phyloP scores from a whole-genome alignment of 2,329 filamentous ascomycete species.

The Sclerotiophoma versabilis region DNA sequence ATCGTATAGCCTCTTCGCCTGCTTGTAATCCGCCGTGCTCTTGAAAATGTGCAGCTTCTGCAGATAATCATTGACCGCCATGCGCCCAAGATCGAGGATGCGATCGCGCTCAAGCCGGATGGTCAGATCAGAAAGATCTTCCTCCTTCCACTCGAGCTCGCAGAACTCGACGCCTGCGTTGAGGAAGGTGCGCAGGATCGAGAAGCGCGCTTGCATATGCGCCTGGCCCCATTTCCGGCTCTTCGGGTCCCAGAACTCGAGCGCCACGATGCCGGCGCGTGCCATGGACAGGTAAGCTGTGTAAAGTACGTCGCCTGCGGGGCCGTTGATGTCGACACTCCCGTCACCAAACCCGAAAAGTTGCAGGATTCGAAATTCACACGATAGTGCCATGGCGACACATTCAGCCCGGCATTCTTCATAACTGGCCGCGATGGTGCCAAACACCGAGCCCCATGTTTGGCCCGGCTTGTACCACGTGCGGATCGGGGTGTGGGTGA shows the following conservation, averaged over 20 bases:
- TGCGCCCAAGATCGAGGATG: constrained; percentile 82
- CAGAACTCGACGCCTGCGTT: constrained; percentile 87
- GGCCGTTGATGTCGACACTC: constrained; percentile 71
- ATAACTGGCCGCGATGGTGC: constrained; percentile 83
- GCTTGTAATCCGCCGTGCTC: constrained; percentile 81
- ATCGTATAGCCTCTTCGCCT: constrained; percentile 80
- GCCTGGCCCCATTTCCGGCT: constrained; percentile 86
- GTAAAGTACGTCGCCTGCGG: constrained; percentile 87
- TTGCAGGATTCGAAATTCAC: constrained; percentile 85
- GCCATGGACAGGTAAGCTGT: constrained; percentile 93
- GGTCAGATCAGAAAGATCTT: constrained; percentile 79
- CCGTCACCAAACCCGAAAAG: constrained; percentile 93
- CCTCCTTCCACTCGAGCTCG: constrained; percentile 75
- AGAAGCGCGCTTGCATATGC: constrained; percentile 90
- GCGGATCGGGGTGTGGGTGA: constrained; percentile 77
- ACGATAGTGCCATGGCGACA: constrained; percentile 88
- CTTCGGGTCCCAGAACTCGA: constrained; percentile 96
- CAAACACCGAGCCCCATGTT: constrained; percentile 94
- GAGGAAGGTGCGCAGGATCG: constrained; percentile 84
- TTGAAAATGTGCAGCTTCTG: constrained; percentile 95
- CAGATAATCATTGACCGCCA: constrained; percentile 83
- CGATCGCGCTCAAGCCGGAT: constrained; percentile 85
- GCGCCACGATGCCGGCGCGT: constrained; percentile 82
- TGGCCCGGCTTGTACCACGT: constrained; percentile 95
- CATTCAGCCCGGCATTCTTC: constrained; percentile 95